These are phyloP conservation scores for Fusarium nisikadoi DNA, from an alignment of 2,329 filamentous ascomycete genomes.

Conservation along the genomic window DNA sequence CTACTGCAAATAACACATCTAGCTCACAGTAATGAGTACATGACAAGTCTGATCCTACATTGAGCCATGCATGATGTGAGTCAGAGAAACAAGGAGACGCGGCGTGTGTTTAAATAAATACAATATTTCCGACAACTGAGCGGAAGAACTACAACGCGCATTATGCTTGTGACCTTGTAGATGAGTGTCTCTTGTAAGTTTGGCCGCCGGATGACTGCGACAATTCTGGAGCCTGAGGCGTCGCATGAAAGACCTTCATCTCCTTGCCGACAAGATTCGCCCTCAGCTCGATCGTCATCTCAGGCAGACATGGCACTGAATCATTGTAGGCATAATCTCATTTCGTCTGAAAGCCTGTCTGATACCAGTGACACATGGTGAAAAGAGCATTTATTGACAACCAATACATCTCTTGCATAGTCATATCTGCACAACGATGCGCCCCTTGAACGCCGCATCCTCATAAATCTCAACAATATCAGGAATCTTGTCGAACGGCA, in stretches of 20 bases:
- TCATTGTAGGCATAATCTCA: accelerated
- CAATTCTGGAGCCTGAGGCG: accelerated
- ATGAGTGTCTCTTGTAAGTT: accelerated
- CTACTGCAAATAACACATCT: not conserved
- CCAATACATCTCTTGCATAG: not conserved
- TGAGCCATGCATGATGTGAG: not conserved
- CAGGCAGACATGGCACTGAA: accelerated
- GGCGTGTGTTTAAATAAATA: accelerated
- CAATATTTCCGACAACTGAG: accelerated
- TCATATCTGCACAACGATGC: constrained; percentile 4
- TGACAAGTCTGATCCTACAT: not conserved
- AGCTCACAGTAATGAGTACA: not conserved
- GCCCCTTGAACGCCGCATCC: constrained; percentile 5
- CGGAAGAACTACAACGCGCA: accelerated
- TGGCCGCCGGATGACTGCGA: not conserved
- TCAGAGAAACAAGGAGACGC: not conserved
- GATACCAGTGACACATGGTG: too few relatives aligned
- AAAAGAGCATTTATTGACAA: too few relatives aligned
- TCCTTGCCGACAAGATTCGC: not conserved
- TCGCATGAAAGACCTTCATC: not conserved
- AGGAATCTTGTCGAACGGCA: constrained; percentile 5
- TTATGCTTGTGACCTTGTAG: accelerated
- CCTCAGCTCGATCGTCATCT: too few relatives aligned
- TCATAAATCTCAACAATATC: constrained; percentile 7
- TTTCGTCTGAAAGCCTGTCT: not conserved